Evolutionary conservation across 23 red algal genomes (phyloP), one percentile per base, ranked within the genome.

Genomic region (Gracilaria domingensis): DNA sequence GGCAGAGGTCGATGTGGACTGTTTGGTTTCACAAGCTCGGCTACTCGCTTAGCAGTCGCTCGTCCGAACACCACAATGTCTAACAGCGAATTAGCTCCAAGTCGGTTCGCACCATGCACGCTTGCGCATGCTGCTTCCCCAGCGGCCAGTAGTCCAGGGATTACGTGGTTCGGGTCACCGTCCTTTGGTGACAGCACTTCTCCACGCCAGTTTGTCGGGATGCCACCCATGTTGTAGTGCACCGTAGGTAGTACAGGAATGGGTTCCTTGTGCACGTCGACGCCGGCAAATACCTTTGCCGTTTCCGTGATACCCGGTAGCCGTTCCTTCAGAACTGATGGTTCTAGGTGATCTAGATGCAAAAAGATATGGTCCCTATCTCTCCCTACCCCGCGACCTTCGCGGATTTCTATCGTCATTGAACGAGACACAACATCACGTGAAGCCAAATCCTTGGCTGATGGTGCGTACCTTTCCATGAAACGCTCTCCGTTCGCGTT

Each of bases 211-310:
- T 98, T 98, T 50, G 96, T 98, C 16, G 96, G 96, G 32, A 98
- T 95, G 28, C 96, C 96, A 21, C 96, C 96, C 96, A 98, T 98
- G 84, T 98, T 98, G 80, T 98, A 98, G 86, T 98, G 96, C 54
- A 98, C 96, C 23, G 96, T 98, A 1, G 96, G 96, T 49, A 98
- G 32, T 25, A 98, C 96, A 28, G 96, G 96, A 73, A 98, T 95
- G 7, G 96, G 93, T 79, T 95, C 93, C 79, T 98, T 98, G 80
- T 83, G 89, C 33, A 95, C 94, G 78, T 98, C 96, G 8, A 95
- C 96, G 65, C 93, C 90, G 34, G 96, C 96, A 67, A 98, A 98
- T 33, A 98, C 87, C 51, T 93, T 95, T 0, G 96, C 96, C 21
- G 96, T 98, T 80, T 98, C 96, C 50, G 66, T 95, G 42, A 98